A percentile compares a stretch with the other conserved stretches of the same genome.
These are phyloP conservation scores for Backusella sp. DNA, from an alignment of 192 early-diverging fungal species.

Conservation along the genomic window DNA sequence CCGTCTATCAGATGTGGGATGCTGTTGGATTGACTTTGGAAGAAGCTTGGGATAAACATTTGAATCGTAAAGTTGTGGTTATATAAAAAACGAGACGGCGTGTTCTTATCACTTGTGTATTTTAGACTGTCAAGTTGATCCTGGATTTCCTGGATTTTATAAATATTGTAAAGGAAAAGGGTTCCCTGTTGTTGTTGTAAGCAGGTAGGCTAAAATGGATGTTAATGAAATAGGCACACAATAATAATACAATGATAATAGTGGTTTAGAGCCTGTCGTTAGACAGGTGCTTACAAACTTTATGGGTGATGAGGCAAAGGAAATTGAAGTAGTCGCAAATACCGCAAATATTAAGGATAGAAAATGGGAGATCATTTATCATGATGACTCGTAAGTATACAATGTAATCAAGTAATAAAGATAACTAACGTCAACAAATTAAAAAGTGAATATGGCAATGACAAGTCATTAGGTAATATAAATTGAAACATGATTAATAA, in stretches of 20 bases:
- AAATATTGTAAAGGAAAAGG: slow-evolving; percentile 44
- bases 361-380: slow-evolving; percentile 63
- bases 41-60: slow-evolving; percentile 37
- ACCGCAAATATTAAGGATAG: slow-evolving; percentile 38
- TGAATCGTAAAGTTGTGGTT: slow-evolving; percentile 20
- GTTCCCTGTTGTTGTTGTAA: slow-evolving; percentile 64
- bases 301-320: slow-evolving; percentile 44
- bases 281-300: slow-evolving; percentile 49
- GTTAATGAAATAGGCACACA: not conserved
- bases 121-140: slow-evolving; percentile 57
- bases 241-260: slow-evolving; percentile 7
- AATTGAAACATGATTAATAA: not conserved
- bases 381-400: slow-evolving; percentile 50
- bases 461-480: slow-evolving; percentile 52
- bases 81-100: not conserved
- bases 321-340: slow-evolving; percentile 63
- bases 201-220: slow-evolving; percentile 33
- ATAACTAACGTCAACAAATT: too few relatives aligned
- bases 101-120: not conserved
- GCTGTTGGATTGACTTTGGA: slow-evolving; percentile 34
- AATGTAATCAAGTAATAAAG: not conserved
- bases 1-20: slow-evolving; percentile 36
- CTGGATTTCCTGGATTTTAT: slow-evolving; percentile 57
- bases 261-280: slow-evolving; percentile 56
- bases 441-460: slow-evolving; percentile 56